Evolutionary conservation across 345 rosid genomes (phyloP), one percentile per base, ranked within the genome.

Genomic region (Barbarea vulgaris): DNA sequence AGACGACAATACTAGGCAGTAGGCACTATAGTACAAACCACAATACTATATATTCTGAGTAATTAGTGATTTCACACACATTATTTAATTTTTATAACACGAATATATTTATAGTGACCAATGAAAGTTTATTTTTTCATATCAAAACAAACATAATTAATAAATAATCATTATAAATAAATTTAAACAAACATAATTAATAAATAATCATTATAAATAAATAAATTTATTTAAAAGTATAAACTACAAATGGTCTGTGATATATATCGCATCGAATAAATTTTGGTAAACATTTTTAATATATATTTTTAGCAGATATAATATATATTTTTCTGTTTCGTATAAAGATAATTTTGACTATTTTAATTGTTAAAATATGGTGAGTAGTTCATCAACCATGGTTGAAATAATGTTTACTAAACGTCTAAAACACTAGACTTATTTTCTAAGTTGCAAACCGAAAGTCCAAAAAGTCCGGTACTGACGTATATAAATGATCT

Each of bases 391-490:
- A 50, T 65, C 70, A 48, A 65, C 30, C 33, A 31, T 13, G 52
- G 70, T 48, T 31, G 44, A 65, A 65, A 65, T 30, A 64, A 70
- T 31, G 31, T 50, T 57, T 30, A 1, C 27, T 18, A 15, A 36
- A 59, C 47, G 66, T 47, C 47, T n/a, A 59, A 46, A 33, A 24
- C 19, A 70, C 42, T 4, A 44, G 42, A 28, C 36, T n/a, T 34
- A 19, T 60, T 42, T 42, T 59, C 25, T 28, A 46, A 64, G 31
- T 8, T 55, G 64, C 28, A 55, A 53, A 27, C 6, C 31, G 19
- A 55, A 69, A 39, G 7, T 52, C 37, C 3, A 28, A 47, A 24
- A 61, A 58, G 57, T 60, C 36, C 28, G 24, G 57, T 44, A 69
- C 42, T 56, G 64, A 69, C 55, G 12, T 37, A 39, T 39, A 39